A percentile compares a stretch with the other conserved stretches of the same genome.
Evolutionary conservation across 179 eudicot species (phyloP).

Genomic region (Beta macrorhiza): DNA sequence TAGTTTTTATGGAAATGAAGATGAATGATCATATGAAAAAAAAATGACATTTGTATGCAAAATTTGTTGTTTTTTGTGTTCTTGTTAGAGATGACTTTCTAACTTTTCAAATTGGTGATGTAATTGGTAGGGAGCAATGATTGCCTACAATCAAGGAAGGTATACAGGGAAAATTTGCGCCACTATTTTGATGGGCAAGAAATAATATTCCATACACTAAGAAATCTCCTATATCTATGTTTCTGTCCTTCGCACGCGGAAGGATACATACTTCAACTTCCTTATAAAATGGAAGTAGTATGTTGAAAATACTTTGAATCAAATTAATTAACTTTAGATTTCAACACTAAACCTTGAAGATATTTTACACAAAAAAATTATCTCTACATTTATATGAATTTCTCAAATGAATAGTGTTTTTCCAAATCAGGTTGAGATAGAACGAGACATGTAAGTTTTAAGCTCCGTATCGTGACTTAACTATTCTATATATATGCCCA

Average conservation of each 20-base stretch:
- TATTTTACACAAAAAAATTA: too few species aligned
- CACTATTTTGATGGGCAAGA: slow-evolving; percentile 7
- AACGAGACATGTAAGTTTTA: too few species aligned
- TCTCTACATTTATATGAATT: too few species aligned
- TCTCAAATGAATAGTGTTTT: too few species aligned
- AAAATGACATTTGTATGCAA: neutral
- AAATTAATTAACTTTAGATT: too few species aligned
- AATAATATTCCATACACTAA: neutral
- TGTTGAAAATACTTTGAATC: too few species aligned
- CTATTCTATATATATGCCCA: too few species aligned
- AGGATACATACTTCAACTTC: neutral
- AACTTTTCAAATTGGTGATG: slow-evolving; percentile 46
- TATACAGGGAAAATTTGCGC: slow-evolving; percentile 20
- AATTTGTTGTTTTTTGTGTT: neutral
- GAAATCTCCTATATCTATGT: neutral
- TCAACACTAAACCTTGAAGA: too few species aligned
- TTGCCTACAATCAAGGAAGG: slow-evolving; percentile 50
- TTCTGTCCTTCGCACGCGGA: neutral
- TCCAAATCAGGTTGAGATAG: too few species aligned
- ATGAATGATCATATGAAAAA: neutral
- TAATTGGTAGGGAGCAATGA: slow-evolving; percentile 59
- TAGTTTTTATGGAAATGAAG: neutral
- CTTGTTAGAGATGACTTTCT: slow-evolving; percentile 37
- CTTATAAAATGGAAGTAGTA: neutral
- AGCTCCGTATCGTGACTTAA: too few species aligned